Base-by-base conservation (phyloP, 495 filamentous ascomycete genomes). In the Penicillium desertorum region DNA sequence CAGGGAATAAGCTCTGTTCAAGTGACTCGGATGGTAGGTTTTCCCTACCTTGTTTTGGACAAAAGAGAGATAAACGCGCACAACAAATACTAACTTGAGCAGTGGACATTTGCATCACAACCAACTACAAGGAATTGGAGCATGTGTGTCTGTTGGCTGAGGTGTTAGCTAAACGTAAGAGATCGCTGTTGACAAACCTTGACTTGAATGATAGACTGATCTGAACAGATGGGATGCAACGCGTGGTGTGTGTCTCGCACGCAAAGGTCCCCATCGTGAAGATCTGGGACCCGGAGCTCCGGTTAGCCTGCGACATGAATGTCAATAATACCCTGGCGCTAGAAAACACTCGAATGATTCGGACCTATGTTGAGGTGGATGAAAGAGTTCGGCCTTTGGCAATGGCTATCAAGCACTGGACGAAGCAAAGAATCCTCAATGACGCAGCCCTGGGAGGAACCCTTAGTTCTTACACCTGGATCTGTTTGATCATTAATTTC, bases 191-290 rank as follows among this genome's bases (percentile, higher is more conserved):
- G 19, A 51, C 23, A 20, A 14, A 8, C 9, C 22, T 43, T 34
- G 27, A 34, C 1, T 20, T 25, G 25, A 27, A 20, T 45, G 12
- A 7, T 3, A 12, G 49, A 56, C 57, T 61, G 46, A 60, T 37
- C 44, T 39, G 39, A 22, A 45, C 65, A 97, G 93, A 91, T 76
- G 94, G 94, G 52, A 98, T 98, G 94, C 80, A 97, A 72, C 87
- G 87, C 60, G 92, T 98, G 9, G 88, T 96, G 39, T 98, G 94
- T 66, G 88, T 98, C 7, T 88, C 89, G 22, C 88, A 88, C 39
- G 94, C 94, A 14, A 97, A 96, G 70, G 95, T 98, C 16, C 93
- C 95, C 10, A 98, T 98, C 61, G 94, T 98, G 51, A 98, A 98
- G 75, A 93, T 96, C 46, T 98, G 92, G 92, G 94, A 98, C 67